These are phyloP conservation scores for Microsporum canis DNA, from an alignment of 2,329 filamentous ascomycete species.

Conservation along the genomic window DNA sequence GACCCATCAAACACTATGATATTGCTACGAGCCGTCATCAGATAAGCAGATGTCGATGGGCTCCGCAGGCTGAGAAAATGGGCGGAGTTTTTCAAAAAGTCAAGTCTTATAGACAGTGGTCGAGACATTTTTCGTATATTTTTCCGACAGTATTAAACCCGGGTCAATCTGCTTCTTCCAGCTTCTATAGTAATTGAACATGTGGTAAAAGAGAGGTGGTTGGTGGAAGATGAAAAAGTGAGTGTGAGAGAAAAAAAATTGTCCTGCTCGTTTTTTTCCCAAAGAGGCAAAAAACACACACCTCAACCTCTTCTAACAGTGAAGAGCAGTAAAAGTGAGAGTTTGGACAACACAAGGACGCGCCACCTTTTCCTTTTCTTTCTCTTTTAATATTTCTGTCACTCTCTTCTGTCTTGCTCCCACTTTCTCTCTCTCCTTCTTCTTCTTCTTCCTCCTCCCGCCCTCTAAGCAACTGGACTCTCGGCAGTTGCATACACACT, in stretches of 20 bases:
- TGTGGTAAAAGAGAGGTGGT: neutral
- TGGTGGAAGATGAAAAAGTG: neutral
- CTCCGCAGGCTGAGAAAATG: constrained; percentile 22
- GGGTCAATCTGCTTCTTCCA: too few relatives aligned
- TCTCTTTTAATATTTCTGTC: neutral
- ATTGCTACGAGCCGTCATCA: constrained; percentile 28
- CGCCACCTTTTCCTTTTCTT: neutral
- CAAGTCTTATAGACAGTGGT: constrained; percentile 13
- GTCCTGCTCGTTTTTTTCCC: neutral
- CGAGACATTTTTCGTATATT: neutral
- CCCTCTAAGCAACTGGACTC: neutral
- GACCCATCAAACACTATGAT: constrained; percentile 25
- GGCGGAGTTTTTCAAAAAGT: constrained; percentile 30
- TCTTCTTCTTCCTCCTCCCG: neutral
- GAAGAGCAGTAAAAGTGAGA: neutral
- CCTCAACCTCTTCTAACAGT: neutral
- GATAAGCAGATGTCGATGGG: constrained; percentile 33
- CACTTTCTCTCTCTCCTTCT: neutral
- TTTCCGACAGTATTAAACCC: too few relatives aligned
- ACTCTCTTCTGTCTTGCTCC: neutral
- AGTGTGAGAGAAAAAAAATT: neutral
- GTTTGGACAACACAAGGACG: neutral
- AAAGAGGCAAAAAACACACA: constrained; percentile 2
- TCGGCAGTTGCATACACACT: neutral
- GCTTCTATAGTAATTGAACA: too few relatives aligned